These are phyloP conservation scores for Westerdykella ornata DNA, from an alignment of 2,329 filamentous ascomycete genomes.

Conservation along the genomic window DNA sequence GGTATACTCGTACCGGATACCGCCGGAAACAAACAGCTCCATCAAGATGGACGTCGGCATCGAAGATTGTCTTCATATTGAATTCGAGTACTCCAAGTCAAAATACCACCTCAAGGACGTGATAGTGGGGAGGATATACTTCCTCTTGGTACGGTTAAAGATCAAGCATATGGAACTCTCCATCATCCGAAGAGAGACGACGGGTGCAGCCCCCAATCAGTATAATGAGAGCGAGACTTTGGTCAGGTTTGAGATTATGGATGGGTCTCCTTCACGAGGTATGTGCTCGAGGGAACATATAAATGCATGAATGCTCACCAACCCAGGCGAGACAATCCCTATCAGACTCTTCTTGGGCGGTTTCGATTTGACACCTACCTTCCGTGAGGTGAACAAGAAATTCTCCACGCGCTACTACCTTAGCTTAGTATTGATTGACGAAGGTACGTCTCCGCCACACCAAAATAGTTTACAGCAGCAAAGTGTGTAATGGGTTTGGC, in stretches of 20 bases:
- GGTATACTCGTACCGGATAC: constrained; percentile 98
- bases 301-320: constrained; percentile 15
- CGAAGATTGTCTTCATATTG: constrained; percentile 97
- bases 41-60: constrained; percentile 99
- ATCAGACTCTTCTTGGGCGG: constrained; percentile 95
- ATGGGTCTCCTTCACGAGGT: constrained; percentile 93
- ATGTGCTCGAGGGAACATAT: constrained; percentile 33
- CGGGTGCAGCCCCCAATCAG: constrained; percentile 92
- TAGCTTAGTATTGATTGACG: constrained; percentile 89
- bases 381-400: constrained; percentile 99
- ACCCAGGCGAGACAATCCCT: constrained; percentile 74
- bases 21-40: constrained; percentile 93
- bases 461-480: background rate
- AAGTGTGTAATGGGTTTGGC: background rate
- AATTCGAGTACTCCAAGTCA: constrained; percentile 98
- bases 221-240: constrained; percentile 99
- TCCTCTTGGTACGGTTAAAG: constrained; percentile 91
- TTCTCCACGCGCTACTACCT: constrained; percentile 98
- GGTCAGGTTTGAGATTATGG: constrained; percentile 99
- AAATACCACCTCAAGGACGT: constrained; percentile 99
- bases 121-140: constrained; percentile 97
- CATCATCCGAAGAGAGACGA: constrained; percentile 95
- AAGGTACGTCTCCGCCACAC: constrained; percentile 51
- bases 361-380: constrained; percentile 95
- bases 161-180: constrained; percentile 99